Percentiles rank a stretch among this genome's conserved stretches.
Conservation (phyloP, 2,329 filamentous ascomycete genomes). For the Monilinia fructicola region DNA sequence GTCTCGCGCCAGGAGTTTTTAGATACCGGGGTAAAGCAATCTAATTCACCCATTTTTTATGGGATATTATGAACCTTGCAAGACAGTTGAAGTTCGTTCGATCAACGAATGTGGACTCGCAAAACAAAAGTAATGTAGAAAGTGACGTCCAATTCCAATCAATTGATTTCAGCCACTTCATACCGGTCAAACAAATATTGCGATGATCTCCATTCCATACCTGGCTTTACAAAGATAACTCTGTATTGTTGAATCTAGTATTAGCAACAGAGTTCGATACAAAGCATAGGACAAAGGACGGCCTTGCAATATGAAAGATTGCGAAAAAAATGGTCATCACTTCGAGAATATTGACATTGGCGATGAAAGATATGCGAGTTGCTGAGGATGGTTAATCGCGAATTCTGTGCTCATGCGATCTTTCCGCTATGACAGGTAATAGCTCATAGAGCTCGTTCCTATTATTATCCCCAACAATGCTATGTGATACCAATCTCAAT, state of each 20-base stretch:
- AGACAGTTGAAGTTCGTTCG: background rate
- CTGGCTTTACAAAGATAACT: background rate
- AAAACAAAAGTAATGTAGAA: too few species aligned
- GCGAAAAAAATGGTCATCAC: background rate
- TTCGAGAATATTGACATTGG: too few species aligned
- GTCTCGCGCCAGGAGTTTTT: background rate
- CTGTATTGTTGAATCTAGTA: background rate
- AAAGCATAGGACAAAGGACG: background rate
- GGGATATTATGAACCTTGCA: background rate
- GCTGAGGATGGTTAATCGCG: background rate
- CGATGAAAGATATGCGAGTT: background rate
- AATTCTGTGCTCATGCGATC: background rate
- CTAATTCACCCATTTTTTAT: background rate
- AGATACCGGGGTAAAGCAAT: background rate
- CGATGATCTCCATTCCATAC: background rate
- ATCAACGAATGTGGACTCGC: background rate
- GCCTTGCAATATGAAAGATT: background rate
- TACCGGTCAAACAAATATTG: background rate
- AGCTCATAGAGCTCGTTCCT: background rate
- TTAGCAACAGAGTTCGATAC: background rate
- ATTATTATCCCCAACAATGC: background rate
- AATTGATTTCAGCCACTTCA: too few species aligned
- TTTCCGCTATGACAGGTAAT: background rate
- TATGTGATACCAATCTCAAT: background rate
- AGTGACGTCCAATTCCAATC: too few species aligned